Percentiles rank a stretch among this genome's conserved stretches.
phyloP scores from a whole-genome alignment of 2,329 filamentous ascomycete species.

The Ophiostoma montium region DNA sequence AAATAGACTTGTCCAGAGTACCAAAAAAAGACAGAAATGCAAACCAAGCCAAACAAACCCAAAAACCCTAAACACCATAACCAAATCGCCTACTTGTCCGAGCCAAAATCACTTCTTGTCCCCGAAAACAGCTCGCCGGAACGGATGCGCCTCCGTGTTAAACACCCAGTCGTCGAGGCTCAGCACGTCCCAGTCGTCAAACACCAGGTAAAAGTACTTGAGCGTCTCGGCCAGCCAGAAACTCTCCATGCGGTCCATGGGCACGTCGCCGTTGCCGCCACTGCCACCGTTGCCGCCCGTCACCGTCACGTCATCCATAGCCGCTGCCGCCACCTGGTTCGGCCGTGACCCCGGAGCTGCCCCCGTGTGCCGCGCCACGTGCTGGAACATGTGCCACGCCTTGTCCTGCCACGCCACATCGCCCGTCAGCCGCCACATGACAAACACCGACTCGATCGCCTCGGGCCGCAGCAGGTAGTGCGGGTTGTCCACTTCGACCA shows the following conservation, averaged over 20 bases:
- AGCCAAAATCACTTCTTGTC: neutral
- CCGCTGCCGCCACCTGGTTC: slow-evolving; percentile 41
- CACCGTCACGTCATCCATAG: slow-evolving; percentile 51
- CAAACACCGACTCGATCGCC: slow-evolving; percentile 68
- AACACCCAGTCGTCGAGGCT: slow-evolving; percentile 49
- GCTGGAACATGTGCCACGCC: slow-evolving; percentile 62
- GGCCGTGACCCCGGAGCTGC: slow-evolving; percentile 24
- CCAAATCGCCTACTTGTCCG: too few species aligned
- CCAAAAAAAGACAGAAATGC: too few species aligned
- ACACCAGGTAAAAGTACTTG: slow-evolving; percentile 53
- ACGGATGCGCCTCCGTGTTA: slow-evolving; percentile 42
- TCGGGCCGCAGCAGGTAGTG: slow-evolving; percentile 59
- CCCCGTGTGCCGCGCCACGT: slow-evolving; percentile 45
- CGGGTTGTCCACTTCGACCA: slow-evolving; percentile 38
- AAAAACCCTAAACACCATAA: neutral
- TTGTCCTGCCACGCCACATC: slow-evolving; percentile 49
- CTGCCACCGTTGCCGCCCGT: neutral
- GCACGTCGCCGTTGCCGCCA: slow-evolving; percentile 16
- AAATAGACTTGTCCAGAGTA: neutral
- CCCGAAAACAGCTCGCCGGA: slow-evolving; percentile 20
- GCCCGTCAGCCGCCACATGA: slow-evolving; percentile 62
- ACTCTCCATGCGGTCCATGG: slow-evolving; percentile 55
- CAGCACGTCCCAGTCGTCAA: slow-evolving; percentile 41
- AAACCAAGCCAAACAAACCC: neutral
- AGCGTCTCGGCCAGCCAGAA: slow-evolving; percentile 60